Evolutionary conservation across 2,329 filamentous ascomycete genomes (phyloP), one percentile per base, ranked within the genome.

Genomic region (Neophaeococcomyces aloes): DNA sequence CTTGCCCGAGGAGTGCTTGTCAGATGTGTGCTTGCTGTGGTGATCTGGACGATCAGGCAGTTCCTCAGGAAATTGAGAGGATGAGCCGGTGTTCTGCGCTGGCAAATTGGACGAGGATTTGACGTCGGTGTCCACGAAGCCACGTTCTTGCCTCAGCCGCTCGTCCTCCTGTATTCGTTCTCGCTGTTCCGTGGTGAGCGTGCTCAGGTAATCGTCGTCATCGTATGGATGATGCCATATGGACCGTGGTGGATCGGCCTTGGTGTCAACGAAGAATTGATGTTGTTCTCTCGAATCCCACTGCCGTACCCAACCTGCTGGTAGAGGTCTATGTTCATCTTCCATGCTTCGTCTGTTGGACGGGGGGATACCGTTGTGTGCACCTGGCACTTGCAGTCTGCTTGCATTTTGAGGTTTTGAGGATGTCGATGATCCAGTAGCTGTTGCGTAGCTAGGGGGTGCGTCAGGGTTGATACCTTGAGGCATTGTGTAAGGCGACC

Each of bases 221-320:
- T 79, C 76, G 57, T 77, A 73, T 0, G 76, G 76, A 54, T 79
- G 76, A 34, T 70, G 66, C 76, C 76, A 79, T 51, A 75, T 77
- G 45, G 70, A 71, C 36, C 73, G 68, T 0, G 75, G 74, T 1
- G 75, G 75, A 10, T 69, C 59, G 21, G 63, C 58, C 23, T 54
- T 68, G 1, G 74, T 79, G 59, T 79, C 72, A 53, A 79, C 75
- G 59, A 76, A 79, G 68, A 78, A 80, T 53, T 79, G 75, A 53
- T 79, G 76, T 14, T 69, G 56, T 10, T 64, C 65, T 40, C 70
- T 54, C 1, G 66, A 56, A 54, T 80, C 76, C 57, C 70, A 79
- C 46, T 69, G 66, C 2, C 76, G 64, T 1, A 78, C 61, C 76
- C 76, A 79, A 32, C 75, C 74, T 11, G 58, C 46, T 0, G 76